phyloP scores from a whole-genome alignment of 768 basidiomycete genomes.

The Lyophyllum shimeji region DNA sequence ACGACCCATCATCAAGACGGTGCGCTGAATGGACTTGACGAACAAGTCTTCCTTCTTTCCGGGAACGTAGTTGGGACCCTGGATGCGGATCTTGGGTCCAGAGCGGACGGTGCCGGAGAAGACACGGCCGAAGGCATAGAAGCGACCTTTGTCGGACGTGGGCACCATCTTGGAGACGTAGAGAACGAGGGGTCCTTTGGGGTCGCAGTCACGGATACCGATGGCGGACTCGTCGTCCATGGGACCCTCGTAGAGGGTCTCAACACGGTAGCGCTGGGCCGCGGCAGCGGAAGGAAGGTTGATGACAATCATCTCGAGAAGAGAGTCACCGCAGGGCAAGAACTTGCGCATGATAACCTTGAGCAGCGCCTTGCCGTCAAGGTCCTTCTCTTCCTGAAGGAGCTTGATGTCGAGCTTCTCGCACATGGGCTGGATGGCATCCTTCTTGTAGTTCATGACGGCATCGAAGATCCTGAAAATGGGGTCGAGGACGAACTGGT shows the following conservation, averaged over 20 bases:
- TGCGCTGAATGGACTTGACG: slow-evolving; percentile 97
- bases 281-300: slow-evolving; percentile 96
- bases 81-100: slow-evolving; percentile 98
- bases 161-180: slow-evolving; percentile 99
- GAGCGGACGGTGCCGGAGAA: slow-evolving; percentile 97
- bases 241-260: slow-evolving; percentile 98
- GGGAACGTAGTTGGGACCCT: slow-evolving; percentile 97
- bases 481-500: slow-evolving; percentile 96
- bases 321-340: slow-evolving; percentile 95
- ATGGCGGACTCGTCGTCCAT: slow-evolving; percentile 99
- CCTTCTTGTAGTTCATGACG: slow-evolving; percentile 99
- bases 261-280: slow-evolving; percentile 96
- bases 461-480: slow-evolving; percentile 98
- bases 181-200: slow-evolving; percentile 91
- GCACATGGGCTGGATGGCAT: slow-evolving; percentile 74
- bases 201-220: slow-evolving; percentile 96
- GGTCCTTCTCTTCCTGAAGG: slow-evolving; percentile 80
- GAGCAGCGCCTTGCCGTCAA: slow-evolving; percentile 93
- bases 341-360: slow-evolving; percentile 99
- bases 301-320: slow-evolving; percentile 99
- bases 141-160: slow-evolving; percentile 98
- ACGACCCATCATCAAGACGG: slow-evolving; percentile 99
- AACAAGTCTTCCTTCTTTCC: slow-evolving; percentile 98
- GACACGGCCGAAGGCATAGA: slow-evolving; percentile 99
- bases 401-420: slow-evolving; percentile 96